Base-by-base conservation (phyloP, 768 basidiomycete species). In the Trametes gibbosa region DNA sequence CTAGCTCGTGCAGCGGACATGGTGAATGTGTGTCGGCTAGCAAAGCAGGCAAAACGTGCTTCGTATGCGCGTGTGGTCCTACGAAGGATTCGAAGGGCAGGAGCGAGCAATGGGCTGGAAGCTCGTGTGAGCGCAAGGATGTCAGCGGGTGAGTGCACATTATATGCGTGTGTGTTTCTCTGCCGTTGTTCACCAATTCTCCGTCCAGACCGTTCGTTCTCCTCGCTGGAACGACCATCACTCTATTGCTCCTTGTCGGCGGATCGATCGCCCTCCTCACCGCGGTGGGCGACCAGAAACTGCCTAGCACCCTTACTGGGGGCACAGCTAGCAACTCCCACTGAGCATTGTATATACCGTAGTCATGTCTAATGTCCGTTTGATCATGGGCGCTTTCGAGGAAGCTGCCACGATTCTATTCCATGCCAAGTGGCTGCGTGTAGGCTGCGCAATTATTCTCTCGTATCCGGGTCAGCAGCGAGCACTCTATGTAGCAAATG, bases 261-360 rank as follows among this genome's bases (percentile, higher is more conserved):
- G 87, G 86, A 16, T 85, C 89, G 1, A 74, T 92, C 37, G 81
- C 81, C 6, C 71, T 94, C 29, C 78, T 94, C 16, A 85, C 80
- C 51, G 76, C 75, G 8, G 79, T 91, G 35, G 89, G 86, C 19
- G 73, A 73, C 43, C 74, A 82, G 60, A 79, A 83, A 62, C 73
- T 93, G 53, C 92, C 92, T n/a, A 88, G 86, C 63, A 88, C 86
- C 23, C 72, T 94, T 29, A 77, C 85, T 25, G 86, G 86, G 17
- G 65, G 65, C 27, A 53, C 59, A 1, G 51, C 55, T 13, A 57
- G 56, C 39, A 46, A 27, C 41, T 9, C 56, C 2, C 50, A 53
- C 29, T 62, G 52, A 62, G 35, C 46, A 32, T 25, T 54, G 51
- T 58, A 57, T 19, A 50, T 57, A 53, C 23, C 52, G 41, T 57